Conservation (phyloP, 2,329 filamentous ascomycete genomes). For the Calycina marina region DNA sequence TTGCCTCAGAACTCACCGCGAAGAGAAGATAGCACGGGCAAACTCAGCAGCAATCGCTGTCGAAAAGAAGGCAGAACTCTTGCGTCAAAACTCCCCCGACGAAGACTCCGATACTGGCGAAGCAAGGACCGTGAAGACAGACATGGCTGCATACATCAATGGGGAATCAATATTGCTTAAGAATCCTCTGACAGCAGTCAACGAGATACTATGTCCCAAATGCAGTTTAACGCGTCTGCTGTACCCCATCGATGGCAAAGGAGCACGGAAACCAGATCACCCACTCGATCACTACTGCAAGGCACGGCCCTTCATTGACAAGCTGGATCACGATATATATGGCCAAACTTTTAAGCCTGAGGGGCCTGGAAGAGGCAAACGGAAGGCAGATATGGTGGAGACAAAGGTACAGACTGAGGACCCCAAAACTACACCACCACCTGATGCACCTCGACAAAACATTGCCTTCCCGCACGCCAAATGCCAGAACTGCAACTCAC, state of each 20-base stretch:
- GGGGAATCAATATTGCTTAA: slow-evolving; percentile 54
- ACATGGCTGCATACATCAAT: slow-evolving; percentile 56
- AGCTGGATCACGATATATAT: slow-evolving; percentile 66
- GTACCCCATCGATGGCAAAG: slow-evolving; percentile 57
- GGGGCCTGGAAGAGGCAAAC: slow-evolving; percentile 62
- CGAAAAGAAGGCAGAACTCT: slow-evolving; percentile 32
- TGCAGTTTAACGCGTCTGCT: slow-evolving; percentile 63
- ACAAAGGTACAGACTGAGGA: slow-evolving; percentile 12
- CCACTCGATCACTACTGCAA: slow-evolving; percentile 58
- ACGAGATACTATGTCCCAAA: slow-evolving; percentile 57
- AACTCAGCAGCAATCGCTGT: slow-evolving; percentile 48
- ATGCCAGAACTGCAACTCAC: slow-evolving; percentile 53
- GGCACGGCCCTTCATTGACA: slow-evolving; percentile 62
- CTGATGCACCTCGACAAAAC: slow-evolving; percentile 43
- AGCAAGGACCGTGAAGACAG: slow-evolving; percentile 35
- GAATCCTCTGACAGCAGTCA: slow-evolving; percentile 56
- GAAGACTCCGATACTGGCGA: slow-evolving; percentile 30
- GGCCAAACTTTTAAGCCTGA: slow-evolving; percentile 68
- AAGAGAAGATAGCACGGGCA: slow-evolving; percentile 63
- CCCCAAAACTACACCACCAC: slow-evolving; percentile 23
- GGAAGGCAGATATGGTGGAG: slow-evolving; percentile 66
- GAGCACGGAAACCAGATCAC: slow-evolving; percentile 49
- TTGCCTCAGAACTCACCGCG: slow-evolving; percentile 58
- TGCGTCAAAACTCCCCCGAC: slow-evolving; percentile 12
- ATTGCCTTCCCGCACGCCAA: slow-evolving; percentile 51